Base-by-base conservation (phyloP, 164 flowering plant species). In the Nelumbo lutea region DNA sequence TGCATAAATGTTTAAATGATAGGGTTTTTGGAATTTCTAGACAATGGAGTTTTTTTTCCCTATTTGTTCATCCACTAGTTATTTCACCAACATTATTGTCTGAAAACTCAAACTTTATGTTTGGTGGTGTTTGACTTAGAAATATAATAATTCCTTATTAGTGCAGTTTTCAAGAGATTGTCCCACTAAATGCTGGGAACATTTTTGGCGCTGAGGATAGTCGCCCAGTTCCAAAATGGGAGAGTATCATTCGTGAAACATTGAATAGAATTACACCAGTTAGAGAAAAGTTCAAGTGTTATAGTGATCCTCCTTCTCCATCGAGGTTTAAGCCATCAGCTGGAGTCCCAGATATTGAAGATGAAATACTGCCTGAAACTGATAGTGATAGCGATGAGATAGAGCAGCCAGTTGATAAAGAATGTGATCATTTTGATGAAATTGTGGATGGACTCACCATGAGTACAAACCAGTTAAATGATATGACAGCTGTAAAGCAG, bases 111-210 rank as follows among this genome's bases (percentile, higher is more conserved):
- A 15, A 47, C 5, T 27, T 43, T 64, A 40, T 11, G 27, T 64
- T 44, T 64, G 11, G 70, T 9, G 9, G 38, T 47, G n/a, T 70
- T 52, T 63, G 44, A 10, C 40, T 65, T 41, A 55, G 6, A 44
- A 14, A 47, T 66, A 3, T 55, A 53, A 2, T 27, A 27, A 53
- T 59, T 8, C 62, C 60, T 61, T 70, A 59, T 70, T 4, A 66
- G 60, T 74, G 56, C 85, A 96, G 99, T 61, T 72, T 96, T 76
- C 98, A 96, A 83, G 99, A 96, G 83, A 83, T 96, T 68, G 92
- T 96, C 65, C 99, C 99, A 39, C 73, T 96, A 75, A 91, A 86
- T 85, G 98, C 98, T 79, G 98, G 98, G 59, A 96, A 91, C 66
- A 80, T 96, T 15, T 87, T 93, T 79, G 98, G 98, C 41, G 88